Conservation (phyloP, 352 stramenopile genomes). For the Peronospora farinosa region DNA sequence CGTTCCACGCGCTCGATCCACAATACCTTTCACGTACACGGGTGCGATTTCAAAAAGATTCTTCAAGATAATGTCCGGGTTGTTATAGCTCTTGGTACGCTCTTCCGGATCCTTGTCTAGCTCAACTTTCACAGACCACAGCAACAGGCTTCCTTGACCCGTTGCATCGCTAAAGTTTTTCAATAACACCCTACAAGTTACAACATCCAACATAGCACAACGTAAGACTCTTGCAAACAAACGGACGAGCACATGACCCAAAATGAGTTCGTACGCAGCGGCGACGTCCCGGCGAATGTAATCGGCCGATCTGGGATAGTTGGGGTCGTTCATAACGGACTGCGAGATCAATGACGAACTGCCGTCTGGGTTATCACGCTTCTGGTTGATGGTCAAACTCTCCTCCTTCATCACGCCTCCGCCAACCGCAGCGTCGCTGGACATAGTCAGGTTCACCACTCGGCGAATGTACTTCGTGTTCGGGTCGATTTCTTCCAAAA, state of each 20-base stretch:
- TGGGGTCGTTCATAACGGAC: slow-evolving; percentile 66
- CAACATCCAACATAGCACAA: slow-evolving; percentile 3
- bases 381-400: slow-evolving; percentile 65
- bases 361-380: slow-evolving; percentile 70
- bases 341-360: slow-evolving; percentile 63
- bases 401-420: slow-evolving; percentile 82
- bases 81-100: slow-evolving; percentile 69
- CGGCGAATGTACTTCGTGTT: slow-evolving; percentile 81
- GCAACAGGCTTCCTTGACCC: slow-evolving; percentile 54
- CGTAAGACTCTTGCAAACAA: slow-evolving; percentile 6
- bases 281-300: slow-evolving; percentile 73
- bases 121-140: slow-evolving; percentile 82
- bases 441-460: slow-evolving; percentile 77
- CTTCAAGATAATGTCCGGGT: slow-evolving; percentile 82
- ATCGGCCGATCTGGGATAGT: slow-evolving; percentile 50
- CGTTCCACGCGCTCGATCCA: slow-evolving; percentile 58
- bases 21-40: slow-evolving; percentile 78
- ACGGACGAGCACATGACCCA: slow-evolving; percentile 1
- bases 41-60: slow-evolving; percentile 85
- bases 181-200: slow-evolving; percentile 51
- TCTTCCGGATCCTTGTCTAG: slow-evolving; percentile 74
- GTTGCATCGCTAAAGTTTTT: slow-evolving; percentile 77
- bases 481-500: slow-evolving; percentile 65
- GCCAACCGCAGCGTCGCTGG: slow-evolving; percentile 54
- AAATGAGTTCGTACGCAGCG: slow-evolving; percentile 49